Base-by-base conservation (phyloP, 2,329 filamentous ascomycete genomes). In the Cytospora piceae region DNA sequence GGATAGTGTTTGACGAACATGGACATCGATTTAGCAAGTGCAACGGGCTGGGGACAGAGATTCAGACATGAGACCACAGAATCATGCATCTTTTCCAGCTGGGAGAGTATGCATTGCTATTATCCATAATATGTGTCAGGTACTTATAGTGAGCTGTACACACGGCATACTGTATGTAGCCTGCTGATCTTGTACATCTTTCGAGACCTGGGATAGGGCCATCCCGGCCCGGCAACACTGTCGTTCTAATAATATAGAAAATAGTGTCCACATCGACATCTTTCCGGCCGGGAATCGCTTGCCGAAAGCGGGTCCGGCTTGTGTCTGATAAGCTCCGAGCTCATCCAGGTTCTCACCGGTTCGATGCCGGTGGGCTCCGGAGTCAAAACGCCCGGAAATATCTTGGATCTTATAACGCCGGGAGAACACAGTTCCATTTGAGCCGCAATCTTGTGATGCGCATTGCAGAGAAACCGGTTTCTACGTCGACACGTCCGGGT, bases 261-360 rank as follows among this genome's bases (percentile, higher is more conserved):
- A n/a, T 51, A 20, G 34, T 34, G 32, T 22, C 24, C 8, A 27
- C n/a, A 37, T 39, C 60, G 1, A 24, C 31, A 24, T 9, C 14
- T 12, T 24, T 22, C 4, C 15, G 46, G 17, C 60, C 52, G 53
- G 39, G 12, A 51, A 51, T 56, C 27, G n/a, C 20, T 55, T 57
- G n/a, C 37, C 31, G 27, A 20, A 39, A 62, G 54, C 54, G 55
- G 31, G 29, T 32, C 37, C 56, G 59, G 53, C 39, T 59, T 39
- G 17, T 34, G 24, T 29, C 61, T 55, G 64, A 66, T 66, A 66
- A 66, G 64, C 60, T 27, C 60, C 31, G 55, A 24, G 53, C 37
- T 22, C 60, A 62, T 55, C 59, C 52, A 54, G 37, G 37, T 49
- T 51, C 60, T 17, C 52, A 49, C 60, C 60, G 60, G 60, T 34